Percentiles rank a stretch among this genome's conserved stretches.
These are phyloP conservation scores for Mucor circinelloides DNA, from an alignment of 371 early-diverging fungal genomes.

Conservation along the genomic window DNA sequence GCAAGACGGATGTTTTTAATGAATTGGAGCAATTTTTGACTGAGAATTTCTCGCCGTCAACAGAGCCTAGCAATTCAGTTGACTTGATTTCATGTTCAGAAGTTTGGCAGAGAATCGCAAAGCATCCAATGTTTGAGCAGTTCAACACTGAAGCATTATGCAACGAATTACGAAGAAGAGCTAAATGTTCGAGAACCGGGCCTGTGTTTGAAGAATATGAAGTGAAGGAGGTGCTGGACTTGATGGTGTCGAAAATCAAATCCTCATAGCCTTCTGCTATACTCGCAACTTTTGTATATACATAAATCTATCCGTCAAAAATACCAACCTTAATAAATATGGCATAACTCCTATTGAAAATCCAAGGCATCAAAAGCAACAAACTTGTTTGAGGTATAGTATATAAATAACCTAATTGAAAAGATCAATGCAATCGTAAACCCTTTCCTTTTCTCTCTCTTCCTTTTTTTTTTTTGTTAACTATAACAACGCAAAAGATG, in stretches of 20 bases:
- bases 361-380: neutral
- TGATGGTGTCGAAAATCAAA: slow-evolving; percentile 4
- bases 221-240: slow-evolving; percentile 15
- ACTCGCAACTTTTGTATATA: neutral
- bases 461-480: neutral
- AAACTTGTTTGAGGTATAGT: neutral
- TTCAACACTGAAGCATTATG: slow-evolving; percentile 51
- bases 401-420: neutral
- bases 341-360: neutral
- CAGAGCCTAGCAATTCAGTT: neutral
- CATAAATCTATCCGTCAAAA: neutral
- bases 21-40: slow-evolving; percentile 20
- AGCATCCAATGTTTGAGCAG: slow-evolving; percentile 56
- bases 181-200: slow-evolving; percentile 57
- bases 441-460: neutral
- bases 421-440: neutral
- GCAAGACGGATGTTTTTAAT: slow-evolving; percentile 13
- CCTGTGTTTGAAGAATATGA: slow-evolving; percentile 48
- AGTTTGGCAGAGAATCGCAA: slow-evolving; percentile 49
- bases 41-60: slow-evolving; percentile 1
- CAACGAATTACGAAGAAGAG: slow-evolving; percentile 45
- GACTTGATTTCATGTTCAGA: slow-evolving; percentile 36
- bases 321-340: neutral
- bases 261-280: neutral
- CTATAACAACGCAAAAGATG: neutral